Percentiles rank a stretch among this genome's conserved stretches.
These are phyloP conservation scores for Cutaneotrichosporon cavernicola DNA, from an alignment of 1,284 basidiomycete genomes.

Conservation along the genomic window DNA sequence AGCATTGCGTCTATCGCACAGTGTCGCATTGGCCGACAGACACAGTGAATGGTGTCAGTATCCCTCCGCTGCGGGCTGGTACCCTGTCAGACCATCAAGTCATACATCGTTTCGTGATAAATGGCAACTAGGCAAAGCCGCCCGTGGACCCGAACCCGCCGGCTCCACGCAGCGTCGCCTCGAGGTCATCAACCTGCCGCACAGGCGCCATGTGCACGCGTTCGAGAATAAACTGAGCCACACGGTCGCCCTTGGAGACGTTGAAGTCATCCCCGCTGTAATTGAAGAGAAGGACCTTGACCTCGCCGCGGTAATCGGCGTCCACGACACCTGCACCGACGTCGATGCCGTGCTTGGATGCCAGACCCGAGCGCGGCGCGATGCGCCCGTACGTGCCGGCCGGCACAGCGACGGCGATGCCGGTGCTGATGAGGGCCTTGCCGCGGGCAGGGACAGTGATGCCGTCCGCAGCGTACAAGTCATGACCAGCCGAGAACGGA, in stretches of 20 bases:
- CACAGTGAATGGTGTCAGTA: no score
- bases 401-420: slow-evolving; percentile 89
- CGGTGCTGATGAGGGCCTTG: slow-evolving; percentile 85
- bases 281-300: slow-evolving; percentile 96
- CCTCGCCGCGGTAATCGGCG: slow-evolving; percentile 87
- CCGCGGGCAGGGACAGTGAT: slow-evolving; percentile 78
- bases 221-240: slow-evolving; percentile 93
- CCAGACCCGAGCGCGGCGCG: slow-evolving; percentile 92
- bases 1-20: no score
- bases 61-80: neutral
- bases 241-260: slow-evolving; percentile 88
- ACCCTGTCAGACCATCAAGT: neutral
- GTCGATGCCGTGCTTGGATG: slow-evolving; percentile 94
- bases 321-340: slow-evolving; percentile 96
- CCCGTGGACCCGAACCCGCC: slow-evolving; percentile 95
- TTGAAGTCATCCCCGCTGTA: slow-evolving; percentile 82
- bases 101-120: slow-evolving; percentile 1
- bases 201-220: slow-evolving; percentile 82
- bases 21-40: no score
- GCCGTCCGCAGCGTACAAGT: slow-evolving; percentile 83
- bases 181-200: slow-evolving; percentile 77
- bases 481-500: slow-evolving; percentile 83
- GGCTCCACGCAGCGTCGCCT: slow-evolving; percentile 77
- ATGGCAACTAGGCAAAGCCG: slow-evolving; percentile 36
- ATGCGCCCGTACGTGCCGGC: slow-evolving; percentile 91